Evolutionary conservation across 2,329 filamentous ascomycete species (phyloP).

Genomic region (Canariomyces notabilis): DNA sequence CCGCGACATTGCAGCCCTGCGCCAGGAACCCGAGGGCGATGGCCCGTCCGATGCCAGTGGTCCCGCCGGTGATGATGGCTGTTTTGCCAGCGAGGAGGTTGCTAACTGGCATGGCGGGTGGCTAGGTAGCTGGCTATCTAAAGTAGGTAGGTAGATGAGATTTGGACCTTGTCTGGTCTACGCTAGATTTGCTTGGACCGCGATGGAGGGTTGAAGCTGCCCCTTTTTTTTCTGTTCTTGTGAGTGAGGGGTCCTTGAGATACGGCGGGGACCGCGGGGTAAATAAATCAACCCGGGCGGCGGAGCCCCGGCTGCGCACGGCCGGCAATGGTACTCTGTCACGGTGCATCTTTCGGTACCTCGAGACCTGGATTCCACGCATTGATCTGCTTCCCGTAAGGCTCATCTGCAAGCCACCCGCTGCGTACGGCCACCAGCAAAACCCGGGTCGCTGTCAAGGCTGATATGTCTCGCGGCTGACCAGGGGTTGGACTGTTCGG

Average conservation of each 20-base stretch:
- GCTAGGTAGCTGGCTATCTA: too few species aligned
- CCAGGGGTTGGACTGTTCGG: not conserved
- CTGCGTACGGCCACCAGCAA: too few species aligned
- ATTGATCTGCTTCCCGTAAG: not conserved
- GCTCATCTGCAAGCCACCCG: too few species aligned
- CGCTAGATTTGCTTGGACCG: too few species aligned
- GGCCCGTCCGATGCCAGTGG: conserved; percentile 80
- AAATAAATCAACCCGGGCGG: not conserved
- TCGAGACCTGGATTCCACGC: not conserved
- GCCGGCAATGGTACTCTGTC: not conserved
- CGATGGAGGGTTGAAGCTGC: not conserved
- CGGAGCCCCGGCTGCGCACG: too few species aligned
- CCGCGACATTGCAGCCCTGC: conserved; percentile 72
- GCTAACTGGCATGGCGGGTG: conserved; percentile 42
- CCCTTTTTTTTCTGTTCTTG: not conserved
- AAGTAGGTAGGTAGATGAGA: too few species aligned
- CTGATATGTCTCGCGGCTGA: not conserved
- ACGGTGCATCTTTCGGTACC: not conserved
- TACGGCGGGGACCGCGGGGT: conserved; percentile 4
- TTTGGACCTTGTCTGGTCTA: too few species aligned
- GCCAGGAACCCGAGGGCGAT: conserved; percentile 74
- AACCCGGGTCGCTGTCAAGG: too few species aligned
- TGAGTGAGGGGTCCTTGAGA: conserved; percentile 3
- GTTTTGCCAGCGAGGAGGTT: conserved; percentile 67
- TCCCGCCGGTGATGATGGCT: conserved; percentile 81